Conservation (phyloP, 2,329 filamentous ascomycete genomes). For the Neobulgaria alba region DNA sequence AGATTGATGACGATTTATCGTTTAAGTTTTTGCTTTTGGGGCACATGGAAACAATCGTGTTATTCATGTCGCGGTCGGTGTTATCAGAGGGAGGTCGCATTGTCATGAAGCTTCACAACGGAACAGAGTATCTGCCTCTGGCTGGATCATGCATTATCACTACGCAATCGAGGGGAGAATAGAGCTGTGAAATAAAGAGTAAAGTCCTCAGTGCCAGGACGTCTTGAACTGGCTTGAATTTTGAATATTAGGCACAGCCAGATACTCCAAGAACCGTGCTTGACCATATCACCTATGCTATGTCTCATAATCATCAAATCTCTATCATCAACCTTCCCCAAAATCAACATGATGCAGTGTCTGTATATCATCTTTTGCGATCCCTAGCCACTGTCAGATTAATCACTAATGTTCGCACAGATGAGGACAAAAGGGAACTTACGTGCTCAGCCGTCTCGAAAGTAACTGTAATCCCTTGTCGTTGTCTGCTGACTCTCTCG, state of each 20-base stretch:
- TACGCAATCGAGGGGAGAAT: too few relatives aligned
- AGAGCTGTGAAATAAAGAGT: too few relatives aligned
- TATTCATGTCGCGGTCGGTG: too few relatives aligned
- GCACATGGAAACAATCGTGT: too few relatives aligned
- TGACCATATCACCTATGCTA: not conserved
- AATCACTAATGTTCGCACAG: not conserved
- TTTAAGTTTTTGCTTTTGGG: too few relatives aligned
- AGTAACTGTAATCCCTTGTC: conserved; percentile 80
- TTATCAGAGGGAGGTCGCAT: too few relatives aligned
- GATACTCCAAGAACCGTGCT: not conserved
- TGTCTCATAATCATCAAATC: not conserved
- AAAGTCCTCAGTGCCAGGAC: not conserved
- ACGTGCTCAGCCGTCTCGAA: conserved; percentile 93
- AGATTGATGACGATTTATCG: too few relatives aligned
- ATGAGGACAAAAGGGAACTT: conserved; percentile 38
- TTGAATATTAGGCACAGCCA: not conserved
- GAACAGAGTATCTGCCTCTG: too few relatives aligned
- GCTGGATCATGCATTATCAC: too few relatives aligned
- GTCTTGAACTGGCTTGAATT: not conserved
- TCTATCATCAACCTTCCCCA: not conserved
- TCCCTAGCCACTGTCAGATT: conserved; percentile 15
- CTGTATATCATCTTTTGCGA: conserved; percentile 18
- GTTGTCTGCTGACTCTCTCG: conserved; percentile 82
- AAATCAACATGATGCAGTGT: not conserved
- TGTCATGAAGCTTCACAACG: too few relatives aligned